Base-by-base conservation (phyloP, 1,284 basidiomycete species). In the Malassezia equina region DNA sequence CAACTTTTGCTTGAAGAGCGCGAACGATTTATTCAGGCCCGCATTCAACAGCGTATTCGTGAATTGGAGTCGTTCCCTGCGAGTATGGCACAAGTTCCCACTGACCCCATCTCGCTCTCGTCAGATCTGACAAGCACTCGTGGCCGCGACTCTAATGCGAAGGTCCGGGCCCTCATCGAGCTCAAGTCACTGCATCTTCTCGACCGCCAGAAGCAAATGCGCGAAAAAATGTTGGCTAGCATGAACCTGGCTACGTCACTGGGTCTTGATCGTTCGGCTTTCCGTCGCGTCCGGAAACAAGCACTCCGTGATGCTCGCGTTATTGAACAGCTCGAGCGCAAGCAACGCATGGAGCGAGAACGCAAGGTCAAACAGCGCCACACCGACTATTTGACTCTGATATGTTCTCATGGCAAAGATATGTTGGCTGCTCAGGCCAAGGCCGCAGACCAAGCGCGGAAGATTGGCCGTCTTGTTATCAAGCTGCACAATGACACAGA, bases 361-460 rank as follows among this genome's bases (percentile, higher is more conserved):
- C 84, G 85, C 48, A 84, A 88, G 31, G 90, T 90, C 45, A 94
- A 96, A 76, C 86, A 90, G 78, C 91, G 94, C 73, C 94, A 99
- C 71, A 82, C 94, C 69, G 88, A 93, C 67, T 91, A 96, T 72
- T 86, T 98, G 68, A 80, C 80, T 44, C 82, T 88, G 59, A 95
- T 99, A 67, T 86, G 85, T 74, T 78, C 80, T 43, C 94, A 99
- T 73, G 90, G 90, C 2, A 81, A 81, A 54, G 84, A 88, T 44
- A 72, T 83, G 50, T 78, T 90, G 44, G 77, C 86, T 43, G 79
- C 80, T 6, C 82, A 79, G 43, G 84, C 84, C 67, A 79, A 82
- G 51, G 83, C 34, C 69, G 34, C 56, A 36, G 66, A 68, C 21
- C 69, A 73, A 32, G 59, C 61, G 1, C 77, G 39, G 80, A 83